phyloP scores from a whole-genome alignment of 441 rosid genomes.

The Rhodomyrtus psidioides region DNA sequence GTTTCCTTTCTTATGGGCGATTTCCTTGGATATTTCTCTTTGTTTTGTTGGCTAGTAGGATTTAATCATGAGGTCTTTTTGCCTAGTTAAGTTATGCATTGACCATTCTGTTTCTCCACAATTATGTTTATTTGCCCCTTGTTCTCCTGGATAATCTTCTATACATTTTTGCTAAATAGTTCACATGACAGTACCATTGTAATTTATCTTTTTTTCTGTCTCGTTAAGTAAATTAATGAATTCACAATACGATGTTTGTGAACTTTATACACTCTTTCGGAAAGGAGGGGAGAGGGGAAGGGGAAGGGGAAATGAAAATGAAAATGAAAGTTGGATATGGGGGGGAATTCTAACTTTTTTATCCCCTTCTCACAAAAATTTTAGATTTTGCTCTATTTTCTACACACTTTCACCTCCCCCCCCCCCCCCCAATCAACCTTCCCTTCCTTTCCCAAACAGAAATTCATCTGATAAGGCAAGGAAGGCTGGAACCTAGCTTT shows the following conservation, averaged over 20 bases:
- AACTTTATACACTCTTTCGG: background rate
- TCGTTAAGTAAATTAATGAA: background rate
- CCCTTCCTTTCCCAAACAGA: background rate
- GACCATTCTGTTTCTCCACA: background rate
- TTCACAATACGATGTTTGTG: background rate
- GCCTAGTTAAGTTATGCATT: background rate
- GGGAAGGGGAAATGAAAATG: too few relatives aligned
- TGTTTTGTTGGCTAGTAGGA: background rate
- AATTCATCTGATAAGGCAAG: background rate
- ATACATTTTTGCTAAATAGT: background rate
- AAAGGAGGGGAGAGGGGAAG: background rate
- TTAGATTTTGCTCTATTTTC: background rate
- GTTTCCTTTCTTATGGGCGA: background rate
- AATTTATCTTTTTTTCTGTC: background rate
- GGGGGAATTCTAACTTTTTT: background rate
- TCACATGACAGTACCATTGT: background rate
- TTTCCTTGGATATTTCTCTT: background rate
- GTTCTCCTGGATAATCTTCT: background rate
- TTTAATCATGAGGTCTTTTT: background rate
- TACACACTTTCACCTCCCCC: background rate
- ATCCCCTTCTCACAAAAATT: background rate
- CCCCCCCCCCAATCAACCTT: background rate
- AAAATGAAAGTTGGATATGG: background rate
- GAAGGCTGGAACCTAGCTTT: background rate
- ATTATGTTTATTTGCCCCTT: background rate